Evolutionary conservation across 148 eudicot genomes (phyloP), one percentile per base, ranked within the genome.

Genomic region (Fagopyrum esculentum): DNA sequence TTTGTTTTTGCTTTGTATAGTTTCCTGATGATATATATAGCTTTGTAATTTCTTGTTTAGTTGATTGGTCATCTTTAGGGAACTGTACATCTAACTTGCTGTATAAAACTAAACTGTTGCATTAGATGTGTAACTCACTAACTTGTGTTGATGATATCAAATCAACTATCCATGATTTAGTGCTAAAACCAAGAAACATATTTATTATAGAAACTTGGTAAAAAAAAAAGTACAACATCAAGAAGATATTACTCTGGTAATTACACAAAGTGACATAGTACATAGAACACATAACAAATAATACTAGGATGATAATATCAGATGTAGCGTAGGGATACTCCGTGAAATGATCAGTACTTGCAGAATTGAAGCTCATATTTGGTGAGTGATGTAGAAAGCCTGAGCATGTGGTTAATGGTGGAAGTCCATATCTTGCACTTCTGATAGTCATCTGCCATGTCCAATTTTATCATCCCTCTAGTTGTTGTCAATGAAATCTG

Each of bases 361-460:
- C 84, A 83, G 83, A 85, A 83, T 57, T 86, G 86, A 74, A 87
- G 90, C 69, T 89, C 87, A 77, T 89, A 88, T 81, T 82, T 90
- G 30, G 86, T 81, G 75, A 92, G 69, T 26, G 96, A 80, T 22
- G 89, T 72, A 47, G 97, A 89, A 49, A 87, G 85, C 81, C 73
- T 75, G 57, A 95, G 75, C 98, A 95, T 90, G 35, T 84, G 87
- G 69, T 78, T 82, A 57, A 95, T 89, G 78, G 97, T 89, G 71
- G 79, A 77, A 4, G 97, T 84, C 98, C 98, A 95, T 80, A 83
- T 81, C 72, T 78, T 90, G 83, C 89, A 87, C 72, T 83, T 82
- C 72, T 83, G 83, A 77, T 89, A 87, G 80, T 95, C 91, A 45
- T 89, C 86, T 63, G 77, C 84, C 97, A 95, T 92, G 74, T 95